Conservation (phyloP, 768 basidiomycete genomes). For the Pleurotus platypus region DNA sequence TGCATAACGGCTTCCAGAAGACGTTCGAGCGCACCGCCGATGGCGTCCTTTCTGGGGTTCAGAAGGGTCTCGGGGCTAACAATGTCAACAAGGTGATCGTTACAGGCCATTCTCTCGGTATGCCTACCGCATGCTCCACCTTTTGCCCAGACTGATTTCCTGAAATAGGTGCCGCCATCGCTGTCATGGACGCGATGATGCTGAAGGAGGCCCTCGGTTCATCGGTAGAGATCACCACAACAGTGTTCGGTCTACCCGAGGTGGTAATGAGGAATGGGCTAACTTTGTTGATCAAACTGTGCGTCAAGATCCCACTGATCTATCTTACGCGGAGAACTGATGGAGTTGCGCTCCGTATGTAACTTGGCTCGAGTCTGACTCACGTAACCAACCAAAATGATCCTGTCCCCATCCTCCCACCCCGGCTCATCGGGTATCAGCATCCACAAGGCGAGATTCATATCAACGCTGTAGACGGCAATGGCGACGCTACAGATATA, state of each 20-base stretch:
- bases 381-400: constrained; percentile 38
- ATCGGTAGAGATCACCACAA: constrained; percentile 27
- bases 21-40: constrained; percentile 36
- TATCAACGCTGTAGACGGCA: constrained; percentile 27
- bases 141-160: neutral
- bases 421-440: constrained; percentile 29
- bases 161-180: constrained; percentile 35
- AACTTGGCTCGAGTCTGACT: constrained; percentile 25
- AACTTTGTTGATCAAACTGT: constrained; percentile 34
- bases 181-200: constrained; percentile 40
- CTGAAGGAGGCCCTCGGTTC: constrained; percentile 30
- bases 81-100: constrained; percentile 29
- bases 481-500: constrained; percentile 22
- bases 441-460: constrained; percentile 39
- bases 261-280: constrained; percentile 42
- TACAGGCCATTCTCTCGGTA: constrained; percentile 38
- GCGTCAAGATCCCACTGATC: constrained; percentile 4
- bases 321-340: neutral
- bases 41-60: constrained; percentile 25
- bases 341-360: neutral
- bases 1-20: constrained; percentile 36
- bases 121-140: neutral
- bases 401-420: constrained; percentile 35
- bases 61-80: constrained; percentile 23
- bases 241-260: constrained; percentile 39